Conservation (phyloP, 306 rosid species). For the Gillenia trifoliata region DNA sequence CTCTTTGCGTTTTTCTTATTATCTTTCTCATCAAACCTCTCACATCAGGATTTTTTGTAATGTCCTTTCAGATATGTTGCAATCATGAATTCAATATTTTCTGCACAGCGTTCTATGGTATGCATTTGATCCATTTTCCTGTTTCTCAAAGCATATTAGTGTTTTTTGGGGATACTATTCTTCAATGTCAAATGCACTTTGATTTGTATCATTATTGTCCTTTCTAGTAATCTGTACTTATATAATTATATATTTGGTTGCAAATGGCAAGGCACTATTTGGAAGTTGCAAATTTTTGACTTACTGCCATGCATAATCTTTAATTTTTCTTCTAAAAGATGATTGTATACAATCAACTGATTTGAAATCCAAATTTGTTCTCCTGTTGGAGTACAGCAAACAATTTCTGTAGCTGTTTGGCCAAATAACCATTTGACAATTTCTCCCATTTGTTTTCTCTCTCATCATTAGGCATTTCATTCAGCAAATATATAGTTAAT, state of each 20-base stretch:
- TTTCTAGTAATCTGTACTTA: background rate
- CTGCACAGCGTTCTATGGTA: slow-evolving; percentile 86
- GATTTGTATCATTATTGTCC: background rate
- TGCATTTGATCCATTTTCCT: slow-evolving; percentile 12
- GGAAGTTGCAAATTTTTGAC: background rate
- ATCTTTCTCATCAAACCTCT: slow-evolving; percentile 19
- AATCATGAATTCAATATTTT: slow-evolving; percentile 89
- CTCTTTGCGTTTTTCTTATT: slow-evolving; percentile 15
- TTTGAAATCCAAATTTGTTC: background rate
- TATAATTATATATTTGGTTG: background rate
- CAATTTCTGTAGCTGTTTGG: background rate
- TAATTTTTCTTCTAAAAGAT: background rate
- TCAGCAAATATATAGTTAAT: background rate
- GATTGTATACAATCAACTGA: background rate
- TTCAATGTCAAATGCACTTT: background rate
- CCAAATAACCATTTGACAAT: background rate
- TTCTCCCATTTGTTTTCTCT: background rate
- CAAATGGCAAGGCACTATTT: background rate
- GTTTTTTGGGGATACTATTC: background rate
- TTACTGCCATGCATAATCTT: background rate
- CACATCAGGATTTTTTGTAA: slow-evolving; percentile 5
- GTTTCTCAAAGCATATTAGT: background rate
- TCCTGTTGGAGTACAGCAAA: background rate
- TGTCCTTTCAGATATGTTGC: slow-evolving; percentile 83
- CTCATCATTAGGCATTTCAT: background rate